A percentile compares a stretch with the other conserved stretches of the same genome.
These are phyloP conservation scores for Fusarium pseudocircinatum DNA, from an alignment of 2,329 filamentous ascomycete genomes.

Conservation along the genomic window DNA sequence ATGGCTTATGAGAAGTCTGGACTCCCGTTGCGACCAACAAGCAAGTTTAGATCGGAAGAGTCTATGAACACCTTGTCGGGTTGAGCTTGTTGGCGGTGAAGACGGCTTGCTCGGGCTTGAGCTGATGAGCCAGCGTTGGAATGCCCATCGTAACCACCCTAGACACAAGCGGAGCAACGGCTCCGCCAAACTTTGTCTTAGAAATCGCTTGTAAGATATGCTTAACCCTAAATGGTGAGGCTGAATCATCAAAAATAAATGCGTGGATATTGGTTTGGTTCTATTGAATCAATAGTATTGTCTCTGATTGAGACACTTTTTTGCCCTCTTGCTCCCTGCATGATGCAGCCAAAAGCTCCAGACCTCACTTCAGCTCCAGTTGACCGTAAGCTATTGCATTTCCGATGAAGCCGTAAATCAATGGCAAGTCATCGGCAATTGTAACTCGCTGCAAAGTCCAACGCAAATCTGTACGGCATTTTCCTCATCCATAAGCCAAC, in stretches of 20 bases:
- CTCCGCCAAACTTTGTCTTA: not conserved
- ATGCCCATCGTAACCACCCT: not conserved
- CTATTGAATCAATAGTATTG: no score
- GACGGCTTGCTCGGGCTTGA: not conserved
- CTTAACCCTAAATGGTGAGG: not conserved
- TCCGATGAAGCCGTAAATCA: not conserved
- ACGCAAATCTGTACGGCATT: not conserved
- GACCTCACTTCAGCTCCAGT: no score
- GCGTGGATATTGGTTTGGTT: no score
- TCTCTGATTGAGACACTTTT: no score
- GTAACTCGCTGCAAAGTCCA: not conserved
- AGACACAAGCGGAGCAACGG: not conserved
- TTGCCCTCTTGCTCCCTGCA: not conserved
- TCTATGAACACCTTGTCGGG: not conserved
- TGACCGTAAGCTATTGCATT: accelerated
- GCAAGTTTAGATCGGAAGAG: not conserved
- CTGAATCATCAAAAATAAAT: not conserved
- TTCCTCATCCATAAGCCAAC: not conserved
- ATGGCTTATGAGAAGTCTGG: not conserved
- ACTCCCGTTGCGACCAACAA: not conserved
- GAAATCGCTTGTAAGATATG: not conserved
- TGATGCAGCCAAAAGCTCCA: accelerated
- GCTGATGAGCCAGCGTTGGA: not conserved
- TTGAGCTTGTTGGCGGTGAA: not conserved
- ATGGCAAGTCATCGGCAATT: not conserved